These are phyloP conservation scores for Eucalyptus pauciflora DNA, from an alignment of 345 rosid genomes.

Conservation along the genomic window DNA sequence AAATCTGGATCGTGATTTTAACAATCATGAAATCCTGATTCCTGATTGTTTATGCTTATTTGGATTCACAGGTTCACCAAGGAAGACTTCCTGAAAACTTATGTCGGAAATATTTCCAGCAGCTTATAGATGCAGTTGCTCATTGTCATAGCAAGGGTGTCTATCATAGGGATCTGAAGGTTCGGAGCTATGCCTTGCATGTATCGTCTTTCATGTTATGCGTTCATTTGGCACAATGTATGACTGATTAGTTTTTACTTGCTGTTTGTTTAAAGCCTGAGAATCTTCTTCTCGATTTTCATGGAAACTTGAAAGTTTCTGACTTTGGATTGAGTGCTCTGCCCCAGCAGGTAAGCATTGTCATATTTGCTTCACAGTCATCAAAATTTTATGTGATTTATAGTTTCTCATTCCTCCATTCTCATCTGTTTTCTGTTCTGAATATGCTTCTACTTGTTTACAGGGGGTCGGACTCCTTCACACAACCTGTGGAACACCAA, in stretches of 20 bases:
- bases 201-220: background rate
- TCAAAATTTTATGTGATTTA: background rate
- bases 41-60: background rate
- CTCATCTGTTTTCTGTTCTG: background rate
- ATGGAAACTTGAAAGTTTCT: conserved; percentile 60
- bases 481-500: conserved; percentile 93
- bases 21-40: background rate
- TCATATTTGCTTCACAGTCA: background rate
- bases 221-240: background rate
- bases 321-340: conserved; percentile 76
- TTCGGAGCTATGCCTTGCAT: background rate
- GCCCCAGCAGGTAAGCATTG: conserved; percentile 36
- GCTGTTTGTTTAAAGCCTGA: conserved; percentile 35
- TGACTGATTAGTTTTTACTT: background rate
- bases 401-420: background rate
- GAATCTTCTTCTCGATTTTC: conserved; percentile 60
- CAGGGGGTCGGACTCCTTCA: conserved; percentile 62
- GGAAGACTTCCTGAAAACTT: conserved; percentile 67
- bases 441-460: background rate
- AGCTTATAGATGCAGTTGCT: conserved; percentile 83
- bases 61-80: conserved; percentile 42
- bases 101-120: conserved; percentile 76
- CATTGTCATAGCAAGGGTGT: conserved; percentile 91
- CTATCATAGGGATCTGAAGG: conserved; percentile 94
- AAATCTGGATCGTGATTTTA: background rate